phyloP scores from a whole-genome alignment of 2,329 filamentous ascomycete species.

The Fusarium camptoceras region DNA sequence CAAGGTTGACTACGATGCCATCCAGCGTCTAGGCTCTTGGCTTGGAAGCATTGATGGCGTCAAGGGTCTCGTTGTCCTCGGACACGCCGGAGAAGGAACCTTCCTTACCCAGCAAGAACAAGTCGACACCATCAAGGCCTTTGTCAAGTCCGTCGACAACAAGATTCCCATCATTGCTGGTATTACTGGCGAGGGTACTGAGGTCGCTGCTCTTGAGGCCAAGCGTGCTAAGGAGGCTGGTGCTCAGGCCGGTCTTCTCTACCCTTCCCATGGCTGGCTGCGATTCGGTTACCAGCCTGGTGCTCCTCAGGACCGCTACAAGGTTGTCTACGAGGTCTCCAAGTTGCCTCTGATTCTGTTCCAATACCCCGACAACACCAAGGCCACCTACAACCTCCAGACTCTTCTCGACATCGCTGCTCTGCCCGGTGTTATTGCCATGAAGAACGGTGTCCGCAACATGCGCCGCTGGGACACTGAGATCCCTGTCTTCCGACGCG shows the following conservation, averaged over 20 bases:
- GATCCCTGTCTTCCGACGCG: constrained; percentile 62
- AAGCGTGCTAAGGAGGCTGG: constrained; percentile 63
- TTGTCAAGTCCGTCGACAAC: constrained; percentile 63
- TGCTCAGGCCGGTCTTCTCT: constrained; percentile 62
- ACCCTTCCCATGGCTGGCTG: constrained; percentile 66
- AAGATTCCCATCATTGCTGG: constrained; percentile 64
- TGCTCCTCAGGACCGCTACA: constrained; percentile 64
- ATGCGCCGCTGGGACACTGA: constrained; percentile 69
- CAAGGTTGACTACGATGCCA: constrained; percentile 62
- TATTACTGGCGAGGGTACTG: constrained; percentile 65
- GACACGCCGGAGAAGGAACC: constrained; percentile 66
- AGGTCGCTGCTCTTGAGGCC: constrained; percentile 63
- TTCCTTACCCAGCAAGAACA: constrained; percentile 64
- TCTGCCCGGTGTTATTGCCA: constrained; percentile 64
- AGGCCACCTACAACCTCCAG: constrained; percentile 63
- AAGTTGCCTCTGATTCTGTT: constrained; percentile 64
- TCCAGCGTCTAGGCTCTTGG: constrained; percentile 65
- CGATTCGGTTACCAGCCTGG: constrained; percentile 66
- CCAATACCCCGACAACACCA: constrained; percentile 66
- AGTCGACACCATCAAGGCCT: constrained; percentile 61
- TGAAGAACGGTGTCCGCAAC: constrained; percentile 68
- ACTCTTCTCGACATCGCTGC: constrained; percentile 65
- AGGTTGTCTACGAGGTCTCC: constrained; percentile 61
- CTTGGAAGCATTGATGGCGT: constrained; percentile 63
- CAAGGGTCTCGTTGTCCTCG: constrained; percentile 65